These are phyloP conservation scores for Lomentospora prolificans DNA, from an alignment of 2,329 filamentous ascomycete genomes.

Conservation along the genomic window DNA sequence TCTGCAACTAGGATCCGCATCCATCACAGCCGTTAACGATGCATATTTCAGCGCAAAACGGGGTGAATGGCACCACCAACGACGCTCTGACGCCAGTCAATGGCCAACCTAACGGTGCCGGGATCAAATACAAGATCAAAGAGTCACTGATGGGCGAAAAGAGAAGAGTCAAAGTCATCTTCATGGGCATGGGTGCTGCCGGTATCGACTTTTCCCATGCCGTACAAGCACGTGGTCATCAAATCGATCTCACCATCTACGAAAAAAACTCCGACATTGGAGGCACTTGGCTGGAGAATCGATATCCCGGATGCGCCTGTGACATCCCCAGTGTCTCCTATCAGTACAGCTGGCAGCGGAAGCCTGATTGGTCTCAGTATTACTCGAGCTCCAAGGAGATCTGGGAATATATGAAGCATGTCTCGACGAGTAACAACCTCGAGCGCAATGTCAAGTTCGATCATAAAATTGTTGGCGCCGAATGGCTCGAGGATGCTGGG, in stretches of 20 bases:
- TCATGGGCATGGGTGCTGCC: neutral
- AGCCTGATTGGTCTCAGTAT: neutral
- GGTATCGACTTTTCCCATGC: neutral
- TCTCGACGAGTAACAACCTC: neutral
- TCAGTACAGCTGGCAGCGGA: neutral
- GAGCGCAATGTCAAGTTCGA: neutral
- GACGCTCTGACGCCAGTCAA: neutral
- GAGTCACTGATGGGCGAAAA: neutral
- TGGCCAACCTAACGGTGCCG: neutral
- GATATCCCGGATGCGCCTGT: constrained; percentile 11
- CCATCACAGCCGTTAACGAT: too few relatives aligned
- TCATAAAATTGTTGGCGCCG: neutral
- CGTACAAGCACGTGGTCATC: neutral
- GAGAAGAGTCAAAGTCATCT: neutral
- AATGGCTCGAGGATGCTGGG: neutral
- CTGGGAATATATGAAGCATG: neutral
- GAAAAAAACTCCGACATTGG: constrained; percentile 12
- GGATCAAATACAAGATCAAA: neutral
- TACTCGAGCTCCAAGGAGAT: neutral
- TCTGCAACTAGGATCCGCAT: too few relatives aligned
- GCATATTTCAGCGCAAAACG: neutral
- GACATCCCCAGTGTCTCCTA: constrained; percentile 7
- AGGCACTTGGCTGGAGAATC: constrained; percentile 10
- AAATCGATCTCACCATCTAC: constrained; percentile 6
- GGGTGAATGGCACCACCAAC: neutral